Evolutionary conservation across 306 rosid genomes (phyloP), one percentile per base, ranked within the genome.

Genomic region (Aeschynomene evenia): DNA sequence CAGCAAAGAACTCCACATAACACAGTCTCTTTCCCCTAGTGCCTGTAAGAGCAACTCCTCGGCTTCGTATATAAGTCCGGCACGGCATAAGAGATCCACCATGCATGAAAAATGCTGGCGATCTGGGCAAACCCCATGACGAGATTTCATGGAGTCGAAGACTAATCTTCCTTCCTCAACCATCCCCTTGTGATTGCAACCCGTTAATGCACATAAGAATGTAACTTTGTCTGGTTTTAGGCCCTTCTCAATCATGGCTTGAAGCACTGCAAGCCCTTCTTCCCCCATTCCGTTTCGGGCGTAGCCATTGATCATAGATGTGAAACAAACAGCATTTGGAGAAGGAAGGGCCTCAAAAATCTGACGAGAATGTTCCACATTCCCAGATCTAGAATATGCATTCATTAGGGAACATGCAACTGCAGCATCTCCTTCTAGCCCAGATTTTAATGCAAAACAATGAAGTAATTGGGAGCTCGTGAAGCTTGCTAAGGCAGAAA

Each of bases 31-130:
- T 52, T 73, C 79, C 46, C 71, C 88, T 0, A 81, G 86, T 66
- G 82, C 70, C 28, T 63, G 42, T 28, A 51, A 77, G 63, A 87
- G 76, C 71, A 88, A 76, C 65, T 85, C 82, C 79, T 85, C 87
- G 28, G 96, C 91, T 82, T 88, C 98, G 3, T 88, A 63, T 28
- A 90, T 54, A 57, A 85, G 81, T 70, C 96, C 97, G 0, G 85
- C 86, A 0, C 96, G 89, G 79, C 96, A 90, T 66, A 88, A 74
- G 40, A 88, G 94, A 88, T 90, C 97, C 50, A 90, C 82, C 88
- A 88, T 84, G 66, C 96, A 90, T 8, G 98, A 87, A 83, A 82
- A 84, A 71, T 87, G 98, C 64, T 76, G 81, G 56, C 82, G 71
- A 68, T 82, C 88, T 9, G 95, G 96, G 37, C 66, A 43, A 54